A percentile compares a stretch with the other conserved stretches of the same genome.
phyloP scores from a whole-genome alignment of 208 protist species.

The Trypanosoma mega region DNA sequence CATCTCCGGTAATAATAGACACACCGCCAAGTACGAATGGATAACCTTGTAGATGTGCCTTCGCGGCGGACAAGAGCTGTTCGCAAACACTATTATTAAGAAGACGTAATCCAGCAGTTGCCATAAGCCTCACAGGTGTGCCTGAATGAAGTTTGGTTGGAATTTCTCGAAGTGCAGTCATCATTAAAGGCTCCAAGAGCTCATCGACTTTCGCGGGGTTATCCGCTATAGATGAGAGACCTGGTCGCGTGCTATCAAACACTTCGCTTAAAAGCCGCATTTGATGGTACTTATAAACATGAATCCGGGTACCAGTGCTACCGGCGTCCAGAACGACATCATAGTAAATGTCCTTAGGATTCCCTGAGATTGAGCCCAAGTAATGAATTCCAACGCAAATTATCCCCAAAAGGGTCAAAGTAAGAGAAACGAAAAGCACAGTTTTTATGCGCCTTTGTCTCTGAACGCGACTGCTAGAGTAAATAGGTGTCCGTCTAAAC shows the following conservation, averaged over 20 bases:
- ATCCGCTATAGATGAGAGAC: conserved; percentile 41
- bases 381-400: too few relatives aligned
- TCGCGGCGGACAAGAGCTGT: conserved; percentile 32
- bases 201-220: conserved; percentile 18
- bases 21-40: conserved; percentile 36
- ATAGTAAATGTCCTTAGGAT: conserved; percentile 24
- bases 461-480: too few relatives aligned
- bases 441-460: too few relatives aligned
- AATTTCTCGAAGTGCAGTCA: conserved; percentile 29
- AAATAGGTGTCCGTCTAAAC: too few relatives aligned
- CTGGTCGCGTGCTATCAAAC: conserved; percentile 44
- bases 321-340: conserved; percentile 72
- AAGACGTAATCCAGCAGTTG: conserved; percentile 67
- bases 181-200: conserved; percentile 34
- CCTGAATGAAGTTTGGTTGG: conserved; percentile 30
- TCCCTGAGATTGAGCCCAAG: too few relatives aligned
- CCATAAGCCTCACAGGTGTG: conserved; percentile 54
- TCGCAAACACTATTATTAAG: conserved; percentile 27
- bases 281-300: conserved; percentile 54
- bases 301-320: conserved; percentile 66
- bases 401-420: too few relatives aligned
- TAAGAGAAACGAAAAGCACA: too few relatives aligned
- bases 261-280: conserved; percentile 38
- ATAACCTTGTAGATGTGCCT: conserved; percentile 21
- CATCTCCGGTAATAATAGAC: conserved; percentile 54